Base-by-base conservation (phyloP, 2,329 filamentous ascomycete species). In the Zasmidium cellare region DNA sequence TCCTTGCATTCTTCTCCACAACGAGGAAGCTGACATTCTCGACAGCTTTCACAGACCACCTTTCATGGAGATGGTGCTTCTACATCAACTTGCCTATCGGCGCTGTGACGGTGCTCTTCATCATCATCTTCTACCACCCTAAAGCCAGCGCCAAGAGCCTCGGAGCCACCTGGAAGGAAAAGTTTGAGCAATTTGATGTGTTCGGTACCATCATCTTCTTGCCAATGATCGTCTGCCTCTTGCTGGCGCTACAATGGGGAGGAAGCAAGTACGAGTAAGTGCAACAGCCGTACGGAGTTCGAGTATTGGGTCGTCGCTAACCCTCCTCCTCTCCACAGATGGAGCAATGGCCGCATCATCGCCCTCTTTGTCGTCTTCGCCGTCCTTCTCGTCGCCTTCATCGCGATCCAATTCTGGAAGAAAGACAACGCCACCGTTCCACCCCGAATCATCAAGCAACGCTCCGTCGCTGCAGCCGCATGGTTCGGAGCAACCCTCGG, bases 1-100 rank as follows among this genome's bases (percentile, higher is more conserved):
- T 9, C 35, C 35, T 14, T 18, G 16, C n/a, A 47, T 22, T 22
- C 18, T n/a, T 2, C 24, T 16, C 28, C 14, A 20, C 28, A 14
- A n/a, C n/a, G n/a, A 22, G 11, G 45, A 23, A 14, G 20, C 46
- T 48, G 12, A 48, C 46, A 23, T 24, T 24, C 12, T 48, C 46
- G 7, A 28, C 20, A 52, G 72, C 68, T 7, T 72, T 72, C 46
- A 72, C 75, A 60, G 70, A 76, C 60, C 57, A 67, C 51, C 54
- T 69, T 14, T 59, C 62, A 9, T 70, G 67, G 67, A 53, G 68
- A 28, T 69, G 67, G 68, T 67, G 59, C 53, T 63, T 55, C 49
- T 81, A 78, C 56, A 82, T 84, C 67, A 84, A 84, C 61, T 70
- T 84, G 1, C 82, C 81, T 0, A 75, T 84, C 31, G 79, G 79